These are phyloP conservation scores for Phytophthora brassicae DNA, from an alignment of 352 stramenopile species.

Conservation along the genomic window DNA sequence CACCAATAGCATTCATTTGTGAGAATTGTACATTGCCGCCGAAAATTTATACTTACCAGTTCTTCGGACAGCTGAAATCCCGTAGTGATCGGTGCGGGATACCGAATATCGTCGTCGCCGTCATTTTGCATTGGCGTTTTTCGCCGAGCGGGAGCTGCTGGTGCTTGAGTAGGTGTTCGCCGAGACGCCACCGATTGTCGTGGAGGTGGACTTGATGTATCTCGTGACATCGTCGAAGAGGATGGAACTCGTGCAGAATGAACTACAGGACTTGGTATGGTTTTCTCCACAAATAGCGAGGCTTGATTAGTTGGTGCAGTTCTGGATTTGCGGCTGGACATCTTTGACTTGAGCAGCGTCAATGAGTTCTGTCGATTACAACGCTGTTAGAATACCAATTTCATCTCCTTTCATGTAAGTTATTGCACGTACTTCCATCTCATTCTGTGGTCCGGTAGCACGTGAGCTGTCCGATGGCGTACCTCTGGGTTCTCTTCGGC, in stretches of 20 bases:
- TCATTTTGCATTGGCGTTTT: conserved; percentile 31
- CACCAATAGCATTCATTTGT: neutral
- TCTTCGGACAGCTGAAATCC: conserved; percentile 41
- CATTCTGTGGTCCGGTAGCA: no score
- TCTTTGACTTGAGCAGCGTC: conserved; percentile 79
- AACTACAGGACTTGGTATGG: conserved; percentile 26
- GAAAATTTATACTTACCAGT: conserved; percentile 26
- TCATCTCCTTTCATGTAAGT: neutral
- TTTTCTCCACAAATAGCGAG: conserved; percentile 69
- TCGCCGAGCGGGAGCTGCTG: conserved; percentile 14
- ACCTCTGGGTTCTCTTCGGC: conserved; percentile 38
- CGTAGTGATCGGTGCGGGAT: conserved; percentile 44
- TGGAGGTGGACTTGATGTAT: conserved; percentile 21
- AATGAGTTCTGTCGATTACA: conserved; percentile 55
- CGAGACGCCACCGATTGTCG: conserved; percentile 21
- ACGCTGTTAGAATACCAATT: neutral
- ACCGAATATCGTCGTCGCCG: conserved; percentile 32
- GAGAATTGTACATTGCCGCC: neutral
- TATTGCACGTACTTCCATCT: conserved; percentile 52
- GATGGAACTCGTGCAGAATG: conserved; percentile 27
- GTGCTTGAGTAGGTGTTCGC: conserved; percentile 17
- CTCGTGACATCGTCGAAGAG: conserved; percentile 9
- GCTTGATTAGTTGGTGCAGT: conserved; percentile 70
- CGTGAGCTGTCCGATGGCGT: conserved; percentile 24
- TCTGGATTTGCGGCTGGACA: conserved; percentile 71